Base-by-base conservation (phyloP, 495 filamentous ascomycete genomes). In the Aspergillus wentii region DNA sequence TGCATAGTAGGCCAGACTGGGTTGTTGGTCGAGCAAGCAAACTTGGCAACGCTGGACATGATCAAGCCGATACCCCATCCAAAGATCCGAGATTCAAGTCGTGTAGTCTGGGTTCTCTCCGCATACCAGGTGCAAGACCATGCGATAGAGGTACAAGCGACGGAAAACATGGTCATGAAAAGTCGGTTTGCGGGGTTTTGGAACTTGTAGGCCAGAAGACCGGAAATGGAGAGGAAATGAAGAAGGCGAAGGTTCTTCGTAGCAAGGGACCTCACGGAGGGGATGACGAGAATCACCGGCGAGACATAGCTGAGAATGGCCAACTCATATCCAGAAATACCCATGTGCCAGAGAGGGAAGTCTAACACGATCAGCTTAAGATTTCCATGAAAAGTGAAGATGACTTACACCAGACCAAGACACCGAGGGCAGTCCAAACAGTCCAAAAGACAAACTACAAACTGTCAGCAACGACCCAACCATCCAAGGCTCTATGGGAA, bases 321-420 rank as follows among this genome's bases (percentile, higher is more conserved):
- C 17, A 82, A 82, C 64, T 99, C 94, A 47, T 94, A 96, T 39
- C 94, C 94, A 6, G 94, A 99, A 43, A 99, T 89, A 40, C 94
- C 94, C 94, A 99, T 97, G 59, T 96, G 80, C 94, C 94, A 99
- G n/a, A 99, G 76, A 11, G 92, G 92, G 54, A 99, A 99, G 57
- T 94, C 86, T 89, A 44, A 30, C 2, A 35, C 40, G 18, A 52
- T 66, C 28, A 56, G 56, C 39, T 22, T 25, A 40, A 15, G 16
- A 9, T 20, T 25, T 20, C 2, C 5, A 33, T 61, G 10, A 13
- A 1, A 44, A 11, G 4, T 5, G 18, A 13, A 6, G 25, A 29
- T n/a, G 25, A 70, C 86, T 76, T 78, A 91, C 86, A 99, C 94
- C 94, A 99, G 17, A 97, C 82, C 23, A 83, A 71, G 19, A 97